phyloP scores from a whole-genome alignment of 148 eudicot genomes.

The Camellia sinensis region DNA sequence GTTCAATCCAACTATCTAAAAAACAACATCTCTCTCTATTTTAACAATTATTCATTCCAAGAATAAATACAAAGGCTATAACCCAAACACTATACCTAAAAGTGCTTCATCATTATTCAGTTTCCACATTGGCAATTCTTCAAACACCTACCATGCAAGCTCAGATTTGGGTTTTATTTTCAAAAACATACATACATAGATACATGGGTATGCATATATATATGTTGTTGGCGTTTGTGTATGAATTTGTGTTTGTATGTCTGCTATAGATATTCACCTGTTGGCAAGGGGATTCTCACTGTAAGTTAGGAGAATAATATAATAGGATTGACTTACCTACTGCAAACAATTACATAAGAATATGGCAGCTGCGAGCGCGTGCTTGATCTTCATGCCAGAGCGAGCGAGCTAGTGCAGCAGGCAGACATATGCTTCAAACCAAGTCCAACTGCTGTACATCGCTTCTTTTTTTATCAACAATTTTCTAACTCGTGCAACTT shows the following conservation, averaged over 20 bases:
- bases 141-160: background rate
- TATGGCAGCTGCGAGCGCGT: no score
- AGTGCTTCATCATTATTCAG: background rate
- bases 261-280: background rate
- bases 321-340: background rate
- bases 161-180: background rate
- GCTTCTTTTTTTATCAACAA: background rate
- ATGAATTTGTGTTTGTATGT: background rate
- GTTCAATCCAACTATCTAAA: background rate
- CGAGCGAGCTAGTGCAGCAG: no score
- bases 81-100: background rate
- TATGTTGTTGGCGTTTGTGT: background rate
- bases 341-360: no score
- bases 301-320: background rate
- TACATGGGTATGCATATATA: background rate
- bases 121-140: slow-evolving; percentile 1
- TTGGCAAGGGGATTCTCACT: background rate
- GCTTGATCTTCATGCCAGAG: no score
- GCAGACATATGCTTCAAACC: no score
- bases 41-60: background rate
- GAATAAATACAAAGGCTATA: no score
- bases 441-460: no score
- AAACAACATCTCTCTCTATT: background rate
- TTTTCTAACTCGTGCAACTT: no score
- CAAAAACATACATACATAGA: background rate